Conservation (phyloP, 352 stramenopile genomes). For the Globisporangium carolinianum region DNA sequence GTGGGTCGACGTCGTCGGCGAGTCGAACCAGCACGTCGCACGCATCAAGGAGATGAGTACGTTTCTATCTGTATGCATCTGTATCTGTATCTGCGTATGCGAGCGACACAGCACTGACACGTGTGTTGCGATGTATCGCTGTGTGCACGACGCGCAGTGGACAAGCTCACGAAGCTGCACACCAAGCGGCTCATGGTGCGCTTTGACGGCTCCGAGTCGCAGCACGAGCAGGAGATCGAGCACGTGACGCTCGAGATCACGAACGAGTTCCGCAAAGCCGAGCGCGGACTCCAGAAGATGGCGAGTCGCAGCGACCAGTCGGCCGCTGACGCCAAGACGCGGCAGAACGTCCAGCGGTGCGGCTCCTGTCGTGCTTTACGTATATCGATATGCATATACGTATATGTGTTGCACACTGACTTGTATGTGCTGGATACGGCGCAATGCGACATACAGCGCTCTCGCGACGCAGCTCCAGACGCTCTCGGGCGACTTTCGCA, state of each 20-base stretch:
- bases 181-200: constrained; percentile 84
- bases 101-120: neutral
- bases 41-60: constrained; percentile 79
- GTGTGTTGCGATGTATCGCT: neutral
- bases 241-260: constrained; percentile 76
- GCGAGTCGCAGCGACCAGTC: constrained; percentile 64
- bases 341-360: constrained; percentile 79
- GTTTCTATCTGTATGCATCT: constrained; percentile 8
- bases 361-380: neutral
- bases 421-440: neutral
- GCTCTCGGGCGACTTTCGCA: constrained; percentile 94
- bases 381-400: neutral
- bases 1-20: constrained; percentile 77
- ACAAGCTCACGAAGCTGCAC: constrained; percentile 79
- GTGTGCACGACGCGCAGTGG: constrained; percentile 36
- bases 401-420: neutral
- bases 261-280: constrained; percentile 71
- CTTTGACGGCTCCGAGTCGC: constrained; percentile 80
- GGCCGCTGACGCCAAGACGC: constrained; percentile 73
- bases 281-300: constrained; percentile 74
- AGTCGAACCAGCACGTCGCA: constrained; percentile 74
- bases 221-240: constrained; percentile 83
- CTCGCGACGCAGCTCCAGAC: constrained; percentile 97
- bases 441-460: constrained; percentile 21
- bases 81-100: neutral